Evolutionary conservation across 257 asterid species (phyloP).

Genomic region (Petunia axillaris): DNA sequence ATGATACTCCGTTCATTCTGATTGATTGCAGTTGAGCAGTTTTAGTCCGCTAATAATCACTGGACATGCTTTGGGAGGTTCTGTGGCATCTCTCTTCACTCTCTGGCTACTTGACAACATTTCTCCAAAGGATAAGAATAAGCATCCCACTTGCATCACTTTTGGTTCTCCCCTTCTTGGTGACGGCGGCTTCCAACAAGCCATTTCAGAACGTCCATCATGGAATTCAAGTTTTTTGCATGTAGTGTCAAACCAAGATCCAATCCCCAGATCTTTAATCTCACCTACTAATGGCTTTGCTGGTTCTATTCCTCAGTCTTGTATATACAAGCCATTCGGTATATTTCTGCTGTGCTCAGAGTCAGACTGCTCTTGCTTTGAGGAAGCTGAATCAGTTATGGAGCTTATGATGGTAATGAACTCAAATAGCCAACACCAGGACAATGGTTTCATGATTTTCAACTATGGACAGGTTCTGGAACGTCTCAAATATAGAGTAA

Average conservation of each 20-base stretch:
- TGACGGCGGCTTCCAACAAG: slow-evolving; percentile 33
- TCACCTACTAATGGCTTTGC: neutral
- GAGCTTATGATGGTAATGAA: slow-evolving; percentile 22
- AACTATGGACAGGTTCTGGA: slow-evolving; percentile 30
- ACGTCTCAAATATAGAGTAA: slow-evolving; percentile 20
- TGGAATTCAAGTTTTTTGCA: slow-evolving; percentile 42
- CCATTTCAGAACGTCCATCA: slow-evolving; percentile 33
- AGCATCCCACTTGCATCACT: slow-evolving; percentile 41
- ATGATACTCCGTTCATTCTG: slow-evolving; percentile 12
- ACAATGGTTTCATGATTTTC: neutral
- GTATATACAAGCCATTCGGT: slow-evolving; percentile 33
- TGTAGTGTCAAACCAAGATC: slow-evolving; percentile 35
- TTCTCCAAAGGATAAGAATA: slow-evolving; percentile 21
- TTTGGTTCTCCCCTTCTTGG: slow-evolving; percentile 43
- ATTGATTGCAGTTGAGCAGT: slow-evolving; percentile 30
- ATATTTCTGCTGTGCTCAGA: slow-evolving; percentile 36
- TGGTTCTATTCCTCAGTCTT: slow-evolving; percentile 22
- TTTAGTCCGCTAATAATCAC: slow-evolving; percentile 35
- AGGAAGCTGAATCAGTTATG: slow-evolving; percentile 34
- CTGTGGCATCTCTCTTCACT: slow-evolving; percentile 43
- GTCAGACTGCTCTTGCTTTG: slow-evolving; percentile 36
- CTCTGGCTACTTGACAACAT: slow-evolving; percentile 40
- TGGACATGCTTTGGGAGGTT: slow-evolving; percentile 41
- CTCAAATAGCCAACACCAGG: slow-evolving; percentile 25
- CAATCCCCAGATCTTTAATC: slow-evolving; percentile 28